A percentile compares a stretch with the other conserved stretches of the same genome.
phyloP scores from a whole-genome alignment of 495 filamentous ascomycete genomes.

The Xylaria cubensis region DNA sequence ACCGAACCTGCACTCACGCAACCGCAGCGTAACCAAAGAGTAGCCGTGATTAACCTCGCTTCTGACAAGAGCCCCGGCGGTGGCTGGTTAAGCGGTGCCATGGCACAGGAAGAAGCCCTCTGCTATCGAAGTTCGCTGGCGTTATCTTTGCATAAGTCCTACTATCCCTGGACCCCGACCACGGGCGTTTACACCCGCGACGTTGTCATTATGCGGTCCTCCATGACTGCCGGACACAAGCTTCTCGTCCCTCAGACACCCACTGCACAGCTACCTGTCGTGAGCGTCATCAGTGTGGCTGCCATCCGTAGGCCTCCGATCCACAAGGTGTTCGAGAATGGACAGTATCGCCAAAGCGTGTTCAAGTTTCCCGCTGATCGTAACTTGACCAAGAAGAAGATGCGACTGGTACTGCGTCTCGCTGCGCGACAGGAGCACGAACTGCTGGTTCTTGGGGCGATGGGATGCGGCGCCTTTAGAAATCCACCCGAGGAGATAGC shows the following conservation, averaged over 20 bases:
- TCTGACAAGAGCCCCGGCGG: conserved; percentile 59
- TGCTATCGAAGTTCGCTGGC: conserved; percentile 68
- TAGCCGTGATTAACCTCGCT: conserved; percentile 69
- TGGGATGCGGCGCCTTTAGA: conserved; percentile 69
- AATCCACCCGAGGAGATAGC: conserved; percentile 65
- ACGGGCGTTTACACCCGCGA: conserved; percentile 63
- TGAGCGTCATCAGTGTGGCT: conserved; percentile 64
- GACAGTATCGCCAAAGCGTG: background rate
- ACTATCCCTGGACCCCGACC: conserved; percentile 57
- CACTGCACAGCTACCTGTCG: conserved; percentile 48
- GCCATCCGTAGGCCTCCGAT: conserved; percentile 50
- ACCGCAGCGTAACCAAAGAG: conserved; percentile 32
- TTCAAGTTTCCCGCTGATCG: conserved; percentile 46
- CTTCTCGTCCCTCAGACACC: conserved; percentile 47
- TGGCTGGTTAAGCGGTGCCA: conserved; percentile 59
- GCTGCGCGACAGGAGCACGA: conserved; percentile 59
- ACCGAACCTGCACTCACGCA: conserved; percentile 16
- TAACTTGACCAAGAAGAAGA: conserved; percentile 62
- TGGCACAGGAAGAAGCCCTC: conserved; percentile 71
- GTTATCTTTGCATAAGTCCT: conserved; percentile 52
- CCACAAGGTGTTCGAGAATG: background rate
- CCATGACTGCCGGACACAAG: conserved; percentile 46
- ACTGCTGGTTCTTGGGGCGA: conserved; percentile 65
- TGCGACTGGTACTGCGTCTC: conserved; percentile 62
- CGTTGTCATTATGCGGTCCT: conserved; percentile 62